Conservation (phyloP, 768 basidiomycete species). For the Tubosaeta brunneosetosa region DNA sequence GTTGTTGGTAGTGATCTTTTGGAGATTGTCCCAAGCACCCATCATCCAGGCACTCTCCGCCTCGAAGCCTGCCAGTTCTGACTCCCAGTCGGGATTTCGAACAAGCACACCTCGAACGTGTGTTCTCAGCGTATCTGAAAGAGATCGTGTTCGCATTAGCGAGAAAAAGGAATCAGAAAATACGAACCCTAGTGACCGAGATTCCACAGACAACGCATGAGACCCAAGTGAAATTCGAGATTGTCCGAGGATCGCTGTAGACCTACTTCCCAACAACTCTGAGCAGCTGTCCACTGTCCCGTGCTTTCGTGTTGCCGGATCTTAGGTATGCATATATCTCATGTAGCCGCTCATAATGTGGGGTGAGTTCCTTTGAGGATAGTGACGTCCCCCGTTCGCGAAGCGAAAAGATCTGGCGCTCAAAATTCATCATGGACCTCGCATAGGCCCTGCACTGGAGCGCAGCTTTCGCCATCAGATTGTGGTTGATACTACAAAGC, state of each 20-base stretch:
- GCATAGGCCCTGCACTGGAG: constrained; percentile 94
- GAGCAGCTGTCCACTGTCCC: constrained; percentile 95
- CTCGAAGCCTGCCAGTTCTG: constrained; percentile 73
- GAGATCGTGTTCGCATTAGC: not conserved
- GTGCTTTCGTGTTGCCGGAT: constrained; percentile 97
- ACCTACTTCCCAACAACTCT: constrained; percentile 98
- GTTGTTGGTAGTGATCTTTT: constrained; percentile 48
- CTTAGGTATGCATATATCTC: constrained; percentile 92
- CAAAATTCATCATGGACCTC: constrained; percentile 91
- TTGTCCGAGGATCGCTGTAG: constrained; percentile 90
- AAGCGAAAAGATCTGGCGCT: constrained; percentile 67
- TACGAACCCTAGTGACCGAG: constrained; percentile 92
- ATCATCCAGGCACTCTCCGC: constrained; percentile 96
- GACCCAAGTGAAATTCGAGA: constrained; percentile 81
- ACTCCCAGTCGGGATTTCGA: constrained; percentile 80
- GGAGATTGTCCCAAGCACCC: constrained; percentile 86
- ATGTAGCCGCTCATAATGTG: constrained; percentile 82
- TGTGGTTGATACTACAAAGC: constrained; percentile 76
- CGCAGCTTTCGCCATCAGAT: constrained; percentile 89
- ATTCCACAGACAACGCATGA: constrained; percentile 87
- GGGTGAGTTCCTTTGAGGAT: constrained; percentile 40
- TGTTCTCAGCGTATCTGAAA: constrained; percentile 86
- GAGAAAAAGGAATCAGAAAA: not conserved
- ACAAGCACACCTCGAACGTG: constrained; percentile 90
- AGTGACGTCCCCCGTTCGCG: constrained; percentile 36